Base-by-base conservation (phyloP, 1,284 basidiomycete genomes). In the Cryptococcus wingfieldii region DNA sequence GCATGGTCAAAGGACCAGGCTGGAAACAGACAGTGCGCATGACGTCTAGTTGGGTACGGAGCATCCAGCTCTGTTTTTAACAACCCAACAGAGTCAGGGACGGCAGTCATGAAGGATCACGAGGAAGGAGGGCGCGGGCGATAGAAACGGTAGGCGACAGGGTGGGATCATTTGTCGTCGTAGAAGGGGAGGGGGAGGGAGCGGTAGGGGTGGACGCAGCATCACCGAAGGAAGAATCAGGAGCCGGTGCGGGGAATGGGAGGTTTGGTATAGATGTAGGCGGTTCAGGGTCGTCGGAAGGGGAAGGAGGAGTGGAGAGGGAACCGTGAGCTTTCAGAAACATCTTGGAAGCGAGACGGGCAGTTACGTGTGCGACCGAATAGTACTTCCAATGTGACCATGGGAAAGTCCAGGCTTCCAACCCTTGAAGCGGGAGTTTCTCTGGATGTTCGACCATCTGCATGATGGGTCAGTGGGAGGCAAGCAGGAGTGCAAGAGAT, bases 341-440 rank as follows among this genome's bases (percentile, higher is more conserved):
- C 51, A 61, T 45, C 43, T 48, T 56, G 31, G 52, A 61, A 28
- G 64, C 39, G 14, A 59, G 46, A 53, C 62, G 51, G 23, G 54
- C 51, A 64, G 67, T 66, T 72, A 75, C 75, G 62, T 77, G 74
- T 50, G 70, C 68, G 12, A 72, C 50, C 10, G 68, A 61, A 50
- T 76, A 77, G 59, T 75, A 76, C 39, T 66, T 66, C 75, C 75
- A 77, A 46, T 68, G 61, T 8, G 68, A 67, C 75, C 75, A 77
- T 10, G 66, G 64, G 63, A 75, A 77, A 38, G 64, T 61, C 31
- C 64, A 69, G 43, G 61, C 65, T 37, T 55, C 55, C n/a, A 69
- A 50, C 13, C 69, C 68, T 18, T 62, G 51, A 31, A 74, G 54
- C 7, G 64, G 37, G 3, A 74, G 57, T 50, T 66, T 67, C 14